Conservation (phyloP, 495 filamentous ascomycete genomes). For the Letharia columbiana region DNA sequence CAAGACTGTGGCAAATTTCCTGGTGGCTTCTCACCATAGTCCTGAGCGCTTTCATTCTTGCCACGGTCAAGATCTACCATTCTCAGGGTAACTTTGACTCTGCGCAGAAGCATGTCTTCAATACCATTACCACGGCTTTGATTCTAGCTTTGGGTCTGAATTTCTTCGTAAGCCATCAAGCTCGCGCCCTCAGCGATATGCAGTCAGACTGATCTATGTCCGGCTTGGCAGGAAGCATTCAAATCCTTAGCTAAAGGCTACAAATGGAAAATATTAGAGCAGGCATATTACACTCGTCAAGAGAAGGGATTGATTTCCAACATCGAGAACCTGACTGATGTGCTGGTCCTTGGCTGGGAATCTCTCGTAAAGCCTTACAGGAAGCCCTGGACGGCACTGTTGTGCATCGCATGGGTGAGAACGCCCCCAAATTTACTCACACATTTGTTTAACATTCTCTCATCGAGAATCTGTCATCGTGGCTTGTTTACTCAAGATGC, state of each 20-base stretch:
- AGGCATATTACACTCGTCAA: neutral
- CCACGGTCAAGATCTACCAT: constrained; percentile 6
- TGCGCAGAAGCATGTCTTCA: constrained; percentile 15
- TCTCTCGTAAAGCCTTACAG: neutral
- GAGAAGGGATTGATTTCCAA: constrained; percentile 12
- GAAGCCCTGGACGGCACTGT: neutral
- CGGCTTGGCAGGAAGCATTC: constrained; percentile 19
- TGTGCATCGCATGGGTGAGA: constrained; percentile 15
- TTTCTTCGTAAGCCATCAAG: constrained; percentile 15
- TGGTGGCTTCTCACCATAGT: constrained; percentile 11
- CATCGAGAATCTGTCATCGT: no score
- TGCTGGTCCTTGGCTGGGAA: constrained; percentile 8
- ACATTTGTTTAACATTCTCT: no score
- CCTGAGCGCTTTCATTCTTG: constrained; percentile 6
- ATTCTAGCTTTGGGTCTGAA: constrained; percentile 20
- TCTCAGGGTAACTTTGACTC: constrained; percentile 6
- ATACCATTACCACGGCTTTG: constrained; percentile 17
- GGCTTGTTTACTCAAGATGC: neutral
- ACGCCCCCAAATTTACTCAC: no score
- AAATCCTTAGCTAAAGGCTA: constrained; percentile 21
- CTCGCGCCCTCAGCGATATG: neutral
- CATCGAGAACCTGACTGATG: constrained; percentile 17
- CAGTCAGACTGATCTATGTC: neutral
- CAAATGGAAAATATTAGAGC: constrained; percentile 3
- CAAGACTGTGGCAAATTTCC: neutral